These are phyloP conservation scores for Firmiana major DNA, from an alignment of 345 rosid genomes.

Conservation along the genomic window DNA sequence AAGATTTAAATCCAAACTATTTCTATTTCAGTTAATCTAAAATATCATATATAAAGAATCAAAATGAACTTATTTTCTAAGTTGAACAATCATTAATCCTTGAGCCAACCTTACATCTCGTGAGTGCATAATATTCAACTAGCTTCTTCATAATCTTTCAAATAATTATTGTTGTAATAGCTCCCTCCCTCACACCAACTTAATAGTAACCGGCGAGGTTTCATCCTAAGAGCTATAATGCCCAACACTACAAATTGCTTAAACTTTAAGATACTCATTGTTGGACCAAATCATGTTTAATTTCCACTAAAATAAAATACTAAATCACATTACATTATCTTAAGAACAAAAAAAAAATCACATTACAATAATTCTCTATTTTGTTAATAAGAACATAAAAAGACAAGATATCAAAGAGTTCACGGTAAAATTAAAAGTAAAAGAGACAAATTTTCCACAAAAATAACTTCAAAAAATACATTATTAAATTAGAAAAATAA, in stretches of 20 bases:
- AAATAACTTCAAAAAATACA: too few species aligned
- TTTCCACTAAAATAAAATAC: background rate
- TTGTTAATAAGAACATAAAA: too few species aligned
- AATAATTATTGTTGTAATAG: background rate
- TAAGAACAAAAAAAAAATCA: too few species aligned
- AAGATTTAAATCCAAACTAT: too few species aligned
- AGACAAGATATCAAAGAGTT: too few species aligned
- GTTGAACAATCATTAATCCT: background rate
- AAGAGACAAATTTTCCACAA: background rate
- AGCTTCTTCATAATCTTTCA: background rate
- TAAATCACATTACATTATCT: too few species aligned
- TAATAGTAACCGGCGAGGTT: too few species aligned
- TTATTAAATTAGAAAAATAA: background rate
- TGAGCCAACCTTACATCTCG: background rate
- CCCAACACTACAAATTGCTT: background rate
- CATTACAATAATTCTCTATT: too few species aligned
- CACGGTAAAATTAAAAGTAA: background rate
- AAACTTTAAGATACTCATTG: background rate
- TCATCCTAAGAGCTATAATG: background rate
- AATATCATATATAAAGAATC: too few species aligned
- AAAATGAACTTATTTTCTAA: background rate
- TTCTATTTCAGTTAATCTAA: too few species aligned
- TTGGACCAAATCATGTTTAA: background rate
- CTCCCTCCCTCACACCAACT: too few species aligned
- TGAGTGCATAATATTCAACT: background rate